Evolutionary conservation across 1,284 basidiomycete species (phyloP).

Genomic region (Ganoderma meredithae): DNA sequence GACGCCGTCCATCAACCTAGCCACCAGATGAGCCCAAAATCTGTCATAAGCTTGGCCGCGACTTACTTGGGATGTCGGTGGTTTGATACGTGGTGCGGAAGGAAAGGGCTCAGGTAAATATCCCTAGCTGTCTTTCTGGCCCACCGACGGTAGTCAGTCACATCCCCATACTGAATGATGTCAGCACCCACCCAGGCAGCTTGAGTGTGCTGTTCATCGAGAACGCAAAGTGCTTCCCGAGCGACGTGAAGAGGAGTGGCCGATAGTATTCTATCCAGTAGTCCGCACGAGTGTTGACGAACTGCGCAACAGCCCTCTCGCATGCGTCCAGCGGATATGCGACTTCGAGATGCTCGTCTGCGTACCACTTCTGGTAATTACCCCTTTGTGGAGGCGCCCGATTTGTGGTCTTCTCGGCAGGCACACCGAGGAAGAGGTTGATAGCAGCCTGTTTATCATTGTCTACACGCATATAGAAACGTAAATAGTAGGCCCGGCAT

Average conservation of each 20-base stretch:
- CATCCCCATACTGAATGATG: not conserved
- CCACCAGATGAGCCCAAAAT: not conserved
- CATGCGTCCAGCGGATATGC: constrained; percentile 67
- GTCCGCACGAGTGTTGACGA: constrained; percentile 67
- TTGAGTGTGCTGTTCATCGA: constrained; percentile 89
- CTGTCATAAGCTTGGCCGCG: not conserved
- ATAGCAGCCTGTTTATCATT: constrained; percentile 98
- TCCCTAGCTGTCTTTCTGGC: constrained; percentile 72
- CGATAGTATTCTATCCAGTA: constrained; percentile 95
- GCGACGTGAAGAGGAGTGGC: constrained; percentile 81
- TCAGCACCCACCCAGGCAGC: constrained; percentile 66
- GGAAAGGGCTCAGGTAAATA: constrained; percentile 77
- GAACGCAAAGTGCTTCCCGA: constrained; percentile 87
- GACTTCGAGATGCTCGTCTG: constrained; percentile 71
- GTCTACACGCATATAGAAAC: constrained; percentile 54
- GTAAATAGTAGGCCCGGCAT: not conserved
- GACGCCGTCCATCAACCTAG: constrained; percentile 76
- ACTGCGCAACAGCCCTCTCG: constrained; percentile 59
- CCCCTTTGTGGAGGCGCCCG: constrained; percentile 55
- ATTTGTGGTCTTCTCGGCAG: constrained; percentile 58
- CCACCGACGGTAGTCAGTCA: constrained; percentile 6
- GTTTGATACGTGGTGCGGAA: constrained; percentile 56
- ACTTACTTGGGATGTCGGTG: constrained; percentile 51
- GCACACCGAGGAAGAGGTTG: constrained; percentile 94
- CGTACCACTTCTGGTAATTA: constrained; percentile 87